Conservation (phyloP, 805 yeast genomes). For the Starmerella sirachaensis region DNA sequence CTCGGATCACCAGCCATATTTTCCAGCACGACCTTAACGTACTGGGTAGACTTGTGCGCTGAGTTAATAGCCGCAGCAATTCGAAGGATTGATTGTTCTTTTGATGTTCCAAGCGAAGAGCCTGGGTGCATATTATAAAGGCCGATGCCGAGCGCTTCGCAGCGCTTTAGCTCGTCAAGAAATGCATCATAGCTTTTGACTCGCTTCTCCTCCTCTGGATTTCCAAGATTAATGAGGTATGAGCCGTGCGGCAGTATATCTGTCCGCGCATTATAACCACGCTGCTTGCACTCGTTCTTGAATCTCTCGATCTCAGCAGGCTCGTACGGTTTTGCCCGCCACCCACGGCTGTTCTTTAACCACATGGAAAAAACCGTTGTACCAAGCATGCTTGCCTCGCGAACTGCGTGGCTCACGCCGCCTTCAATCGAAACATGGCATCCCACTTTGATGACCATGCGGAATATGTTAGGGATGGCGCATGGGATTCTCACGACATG, state of each 20-base stretch:
- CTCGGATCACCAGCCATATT: constrained; percentile 98
- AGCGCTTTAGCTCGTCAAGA: constrained; percentile 73
- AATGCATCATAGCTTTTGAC: constrained; percentile 64
- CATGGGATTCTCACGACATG: too few relatives aligned
- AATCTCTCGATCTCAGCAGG: constrained; percentile 58
- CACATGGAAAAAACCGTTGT: constrained; percentile 85
- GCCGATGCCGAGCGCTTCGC: constrained; percentile 77
- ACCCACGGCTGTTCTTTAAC: constrained; percentile 76
- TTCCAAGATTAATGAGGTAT: constrained; percentile 83
- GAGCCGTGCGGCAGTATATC: constrained; percentile 92
- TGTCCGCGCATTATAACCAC: constrained; percentile 35
- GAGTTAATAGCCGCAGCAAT: constrained; percentile 70
- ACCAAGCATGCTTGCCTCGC: constrained; percentile 43
- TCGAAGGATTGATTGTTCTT: constrained; percentile 47
- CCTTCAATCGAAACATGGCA: constrained; percentile 83
- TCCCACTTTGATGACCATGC: constrained; percentile 42
- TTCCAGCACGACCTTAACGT: constrained; percentile 81
- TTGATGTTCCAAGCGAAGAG: constrained; percentile 65
- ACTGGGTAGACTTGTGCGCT: constrained; percentile 60
- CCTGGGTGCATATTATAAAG: constrained; percentile 84
- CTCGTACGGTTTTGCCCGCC: constrained; percentile 73
- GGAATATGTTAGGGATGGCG: too few relatives aligned
- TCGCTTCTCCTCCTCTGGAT: constrained; percentile 73
- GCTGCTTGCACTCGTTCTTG: constrained; percentile 45
- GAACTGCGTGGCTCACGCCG: constrained; percentile 58